These are phyloP conservation scores for Lecanoromycetidae sp. DNA, from an alignment of 2,329 filamentous ascomycete species.

Conservation along the genomic window DNA sequence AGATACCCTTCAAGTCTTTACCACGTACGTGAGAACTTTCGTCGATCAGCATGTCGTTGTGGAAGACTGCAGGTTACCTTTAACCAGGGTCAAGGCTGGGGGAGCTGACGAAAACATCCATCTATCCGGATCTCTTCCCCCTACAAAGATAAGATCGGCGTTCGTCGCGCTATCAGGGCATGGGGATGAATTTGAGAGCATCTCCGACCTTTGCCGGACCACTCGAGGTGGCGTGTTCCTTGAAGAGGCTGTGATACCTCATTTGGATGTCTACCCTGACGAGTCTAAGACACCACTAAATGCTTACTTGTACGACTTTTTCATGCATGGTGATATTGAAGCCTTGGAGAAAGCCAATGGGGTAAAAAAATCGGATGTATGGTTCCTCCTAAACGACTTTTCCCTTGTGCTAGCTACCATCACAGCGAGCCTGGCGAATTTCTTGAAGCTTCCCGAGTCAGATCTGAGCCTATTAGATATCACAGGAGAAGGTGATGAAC, in stretches of 20 bases:
- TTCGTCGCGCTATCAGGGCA: constrained; percentile 62
- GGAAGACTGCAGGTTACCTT: constrained; percentile 46
- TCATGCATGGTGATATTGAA: constrained; percentile 54
- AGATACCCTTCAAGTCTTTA: constrained; percentile 54
- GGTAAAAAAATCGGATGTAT: constrained; percentile 55
- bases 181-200: constrained; percentile 49
- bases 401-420: constrained; percentile 36
- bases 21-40: constrained; percentile 56
- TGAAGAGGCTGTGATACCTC: constrained; percentile 60
- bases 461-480: constrained; percentile 21
- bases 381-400: constrained; percentile 59
- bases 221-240: constrained; percentile 59
- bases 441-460: constrained; percentile 22
- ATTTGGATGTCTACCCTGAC: constrained; percentile 40
- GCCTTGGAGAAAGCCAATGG: constrained; percentile 53
- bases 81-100: constrained; percentile 42
- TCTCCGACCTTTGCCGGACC: constrained; percentile 55
- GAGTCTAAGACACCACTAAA: constrained; percentile 35
- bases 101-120: constrained; percentile 18
- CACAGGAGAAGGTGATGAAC: constrained; percentile 23
- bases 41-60: constrained; percentile 49
- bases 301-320: constrained; percentile 56
- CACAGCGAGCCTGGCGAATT: constrained; percentile 25
- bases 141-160: constrained; percentile 46
- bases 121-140: constrained; percentile 23